phyloP scores from a whole-genome alignment of 305 asterid genomes.

The Rubia peregrina region DNA sequence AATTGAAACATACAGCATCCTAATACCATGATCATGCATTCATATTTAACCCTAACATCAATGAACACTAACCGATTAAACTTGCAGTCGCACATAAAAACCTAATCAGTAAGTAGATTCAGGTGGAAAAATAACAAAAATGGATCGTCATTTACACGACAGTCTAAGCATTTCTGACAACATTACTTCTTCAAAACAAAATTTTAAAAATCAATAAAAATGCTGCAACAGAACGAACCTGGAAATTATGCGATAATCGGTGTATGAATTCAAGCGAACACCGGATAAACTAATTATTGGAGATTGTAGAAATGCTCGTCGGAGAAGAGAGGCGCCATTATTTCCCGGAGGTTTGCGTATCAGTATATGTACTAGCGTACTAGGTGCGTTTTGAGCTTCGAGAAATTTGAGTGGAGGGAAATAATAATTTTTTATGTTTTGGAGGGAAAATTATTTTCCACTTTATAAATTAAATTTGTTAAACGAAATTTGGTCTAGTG shows the following conservation, averaged over 20 bases:
- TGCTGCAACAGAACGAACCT: background rate
- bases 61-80: background rate
- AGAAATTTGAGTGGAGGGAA: background rate
- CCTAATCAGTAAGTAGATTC: background rate
- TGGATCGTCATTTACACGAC: background rate
- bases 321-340: background rate
- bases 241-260: background rate
- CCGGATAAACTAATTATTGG: background rate
- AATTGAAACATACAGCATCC: background rate
- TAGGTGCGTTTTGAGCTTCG: background rate
- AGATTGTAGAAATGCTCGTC: background rate
- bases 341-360: background rate
- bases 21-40: background rate
- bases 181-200: background rate
- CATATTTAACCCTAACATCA: background rate
- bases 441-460: background rate
- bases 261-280: background rate
- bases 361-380: background rate
- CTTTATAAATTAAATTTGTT: background rate
- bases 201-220: background rate
- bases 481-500: slow-evolving; percentile 99
- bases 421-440: background rate
- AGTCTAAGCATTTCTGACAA: background rate
- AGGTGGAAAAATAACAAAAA: background rate
- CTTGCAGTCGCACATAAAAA: background rate